Evolutionary conservation across 768 basidiomycete species (phyloP), one percentile per base, ranked within the genome.

Genomic region (Calocera viscosa): DNA sequence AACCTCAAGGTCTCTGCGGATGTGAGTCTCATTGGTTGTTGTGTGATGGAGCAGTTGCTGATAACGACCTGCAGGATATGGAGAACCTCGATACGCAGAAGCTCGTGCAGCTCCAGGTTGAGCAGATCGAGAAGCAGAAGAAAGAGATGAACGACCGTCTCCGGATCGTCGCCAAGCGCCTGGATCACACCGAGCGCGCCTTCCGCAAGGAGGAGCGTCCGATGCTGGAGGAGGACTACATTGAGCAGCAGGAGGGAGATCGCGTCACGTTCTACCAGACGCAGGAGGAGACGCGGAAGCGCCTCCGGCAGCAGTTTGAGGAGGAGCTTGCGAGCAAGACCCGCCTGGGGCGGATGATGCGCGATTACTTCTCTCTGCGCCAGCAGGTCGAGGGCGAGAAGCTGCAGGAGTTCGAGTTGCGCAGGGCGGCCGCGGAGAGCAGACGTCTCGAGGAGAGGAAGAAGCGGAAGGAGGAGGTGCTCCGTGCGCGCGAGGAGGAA

Each of bases 121-220:
- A 92, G 70, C 93, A 97, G 74, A 82, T 97, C 49, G 96, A 96
- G 79, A 96, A 95, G 79, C 94, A 98, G 79, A 95, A 94, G 82
- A 88, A 85, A 72, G 90, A 93, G 71, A 80, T 91, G 70, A 82
- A 82, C 67, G 90, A 93, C 72, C 84, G 89, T 24, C 81, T 95
- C 63, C 87, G 92, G 26, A 84, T 94, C 70, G 82, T 87, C 49
- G 75, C 86, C 39, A 98, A 98, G 78, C 88, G 94, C 28, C 84
- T 97, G 71, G 96, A 98, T 74, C 95, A 99, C 78, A 75, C 90
- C 75, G 95, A 98, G 77, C 91, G 94, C 65, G 94, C 94, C 0
- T 90, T 88, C 78, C 88, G 95, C 71, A 92, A 93, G 76, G 94
- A 93, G 63, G 95, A 98, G 74, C 83, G 86, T 5, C 89, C 94